Conservation (phyloP, 768 basidiomycete genomes). For the Mycena vulgaris region DNA sequence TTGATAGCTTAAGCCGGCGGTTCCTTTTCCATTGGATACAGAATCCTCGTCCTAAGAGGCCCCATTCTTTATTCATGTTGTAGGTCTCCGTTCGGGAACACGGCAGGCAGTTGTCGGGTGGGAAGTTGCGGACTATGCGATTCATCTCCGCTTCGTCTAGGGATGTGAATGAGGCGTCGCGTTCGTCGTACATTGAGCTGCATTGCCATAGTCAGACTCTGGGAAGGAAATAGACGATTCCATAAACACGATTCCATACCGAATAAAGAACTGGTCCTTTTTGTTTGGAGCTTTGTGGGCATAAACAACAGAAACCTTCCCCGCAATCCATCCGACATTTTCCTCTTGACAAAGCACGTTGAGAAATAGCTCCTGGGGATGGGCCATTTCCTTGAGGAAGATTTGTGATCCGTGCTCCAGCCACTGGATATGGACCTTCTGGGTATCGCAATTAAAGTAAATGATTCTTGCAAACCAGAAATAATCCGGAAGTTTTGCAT, state of each 20-base stretch:
- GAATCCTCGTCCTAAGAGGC: slow-evolving; percentile 42
- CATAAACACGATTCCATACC: slow-evolving; percentile 4
- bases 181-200: slow-evolving; percentile 68
- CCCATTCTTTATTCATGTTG: slow-evolving; percentile 46
- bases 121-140: slow-evolving; percentile 41
- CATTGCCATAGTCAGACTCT: neutral
- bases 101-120: slow-evolving; percentile 69
- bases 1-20: slow-evolving; percentile 60
- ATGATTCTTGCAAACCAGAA: slow-evolving; percentile 85
- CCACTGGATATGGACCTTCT: slow-evolving; percentile 79
- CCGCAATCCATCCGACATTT: slow-evolving; percentile 57
- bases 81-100: slow-evolving; percentile 58
- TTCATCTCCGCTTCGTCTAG: slow-evolving; percentile 50
- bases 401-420: slow-evolving; percentile 79
- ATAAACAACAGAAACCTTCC: slow-evolving; percentile 64
- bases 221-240: neutral
- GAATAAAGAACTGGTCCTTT: slow-evolving; percentile 42
- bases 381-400: slow-evolving; percentile 70
- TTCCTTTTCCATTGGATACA: slow-evolving; percentile 43
- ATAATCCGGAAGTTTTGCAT: slow-evolving; percentile 65
- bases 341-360: slow-evolving; percentile 67
- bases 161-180: slow-evolving; percentile 62
- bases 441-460: slow-evolving; percentile 60
- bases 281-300: slow-evolving; percentile 29
- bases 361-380: slow-evolving; percentile 78